These are phyloP conservation scores for Mycena polygramma DNA, from an alignment of 768 basidiomycete genomes.

Conservation along the genomic window DNA sequence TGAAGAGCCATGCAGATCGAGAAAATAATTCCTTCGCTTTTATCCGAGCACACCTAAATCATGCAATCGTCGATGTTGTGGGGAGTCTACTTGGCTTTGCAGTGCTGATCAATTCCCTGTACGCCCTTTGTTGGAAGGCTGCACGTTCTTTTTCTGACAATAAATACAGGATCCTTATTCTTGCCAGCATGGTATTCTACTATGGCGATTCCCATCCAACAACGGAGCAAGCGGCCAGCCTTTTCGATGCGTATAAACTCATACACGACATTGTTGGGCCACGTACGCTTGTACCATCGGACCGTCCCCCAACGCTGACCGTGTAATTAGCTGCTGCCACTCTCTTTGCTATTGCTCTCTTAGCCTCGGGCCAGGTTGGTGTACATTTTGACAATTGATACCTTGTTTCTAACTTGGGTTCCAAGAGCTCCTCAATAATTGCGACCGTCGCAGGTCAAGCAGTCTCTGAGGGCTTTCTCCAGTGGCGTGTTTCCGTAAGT, in stretches of 20 bases:
- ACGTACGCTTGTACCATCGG: constrained; percentile 54
- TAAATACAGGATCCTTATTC: constrained; percentile 75
- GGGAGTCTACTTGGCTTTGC: constrained; percentile 85
- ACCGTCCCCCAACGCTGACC: not conserved
- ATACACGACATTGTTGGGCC: constrained; percentile 77
- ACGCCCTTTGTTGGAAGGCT: constrained; percentile 42
- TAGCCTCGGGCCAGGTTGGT: constrained; percentile 82
- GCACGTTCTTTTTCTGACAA: constrained; percentile 9
- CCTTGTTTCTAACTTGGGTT: not conserved
- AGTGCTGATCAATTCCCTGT: constrained; percentile 89
- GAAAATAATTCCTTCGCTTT: constrained; percentile 70
- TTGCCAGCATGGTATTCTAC: constrained; percentile 88
- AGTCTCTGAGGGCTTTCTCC: constrained; percentile 90
- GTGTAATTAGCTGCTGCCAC: constrained; percentile 75
- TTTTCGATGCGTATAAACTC: constrained; percentile 88
- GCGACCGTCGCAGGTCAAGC: constrained; percentile 93
- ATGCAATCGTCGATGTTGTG: constrained; percentile 76
- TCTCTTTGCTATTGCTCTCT: constrained; percentile 89
- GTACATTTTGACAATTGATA: not conserved
- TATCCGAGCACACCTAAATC: constrained; percentile 72
- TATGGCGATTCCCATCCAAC: constrained; percentile 50
- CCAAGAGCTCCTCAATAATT: constrained; percentile 83
- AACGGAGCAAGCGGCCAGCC: constrained; percentile 66
- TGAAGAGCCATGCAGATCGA: constrained; percentile 64
- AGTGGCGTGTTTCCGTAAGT: constrained; percentile 84